Percentiles rank a stretch among this genome's conserved stretches.
phyloP scores from a whole-genome alignment of 106 monocot genomes.

The Dioscorea zingiberensis region DNA sequence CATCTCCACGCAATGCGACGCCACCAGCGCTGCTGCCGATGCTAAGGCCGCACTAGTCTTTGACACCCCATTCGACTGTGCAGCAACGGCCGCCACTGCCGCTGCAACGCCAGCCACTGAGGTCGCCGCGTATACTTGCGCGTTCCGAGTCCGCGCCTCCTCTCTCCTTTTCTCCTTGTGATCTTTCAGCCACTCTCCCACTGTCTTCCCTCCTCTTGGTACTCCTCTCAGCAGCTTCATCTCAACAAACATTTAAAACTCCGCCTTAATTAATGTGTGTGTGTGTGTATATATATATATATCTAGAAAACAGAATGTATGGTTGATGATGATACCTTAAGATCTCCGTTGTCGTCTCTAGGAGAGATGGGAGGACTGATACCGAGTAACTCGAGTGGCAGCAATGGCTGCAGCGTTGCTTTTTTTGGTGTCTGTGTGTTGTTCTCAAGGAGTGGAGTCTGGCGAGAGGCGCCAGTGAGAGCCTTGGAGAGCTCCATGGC shows the following conservation, averaged over 20 bases:
- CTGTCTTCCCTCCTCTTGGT: slow-evolving; percentile 14
- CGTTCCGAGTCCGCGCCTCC: slow-evolving; percentile 34
- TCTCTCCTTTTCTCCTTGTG: slow-evolving; percentile 42
- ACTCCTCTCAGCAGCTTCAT: slow-evolving; percentile 1
- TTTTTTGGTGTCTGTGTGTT: background rate
- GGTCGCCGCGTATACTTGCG: slow-evolving; percentile 44
- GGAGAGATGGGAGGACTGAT: slow-evolving; percentile 38
- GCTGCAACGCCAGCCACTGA: slow-evolving; percentile 61
- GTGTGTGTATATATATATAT: too few species aligned
- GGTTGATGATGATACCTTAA: slow-evolving; percentile 12
- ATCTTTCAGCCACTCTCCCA: slow-evolving; percentile 47
- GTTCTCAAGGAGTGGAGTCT: background rate
- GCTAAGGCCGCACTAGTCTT: slow-evolving; percentile 27
- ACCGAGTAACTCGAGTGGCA: background rate
- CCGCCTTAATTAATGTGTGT: too few species aligned
- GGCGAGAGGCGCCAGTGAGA: background rate
- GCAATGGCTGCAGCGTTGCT: background rate
- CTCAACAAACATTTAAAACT: too few species aligned
- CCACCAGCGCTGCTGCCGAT: slow-evolving; percentile 46
- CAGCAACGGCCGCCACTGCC: slow-evolving; percentile 37
- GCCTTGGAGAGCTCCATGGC: slow-evolving; percentile 23
- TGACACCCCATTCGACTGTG: slow-evolving; percentile 1
- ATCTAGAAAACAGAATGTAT: too few species aligned
- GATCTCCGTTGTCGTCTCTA: slow-evolving; percentile 16
- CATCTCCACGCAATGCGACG: slow-evolving; percentile 60